Percentiles rank a stretch among this genome's conserved stretches.
These are phyloP conservation scores for Colletotrichum lindemuthianum DNA, from an alignment of 2,329 filamentous ascomycete genomes.

Conservation along the genomic window DNA sequence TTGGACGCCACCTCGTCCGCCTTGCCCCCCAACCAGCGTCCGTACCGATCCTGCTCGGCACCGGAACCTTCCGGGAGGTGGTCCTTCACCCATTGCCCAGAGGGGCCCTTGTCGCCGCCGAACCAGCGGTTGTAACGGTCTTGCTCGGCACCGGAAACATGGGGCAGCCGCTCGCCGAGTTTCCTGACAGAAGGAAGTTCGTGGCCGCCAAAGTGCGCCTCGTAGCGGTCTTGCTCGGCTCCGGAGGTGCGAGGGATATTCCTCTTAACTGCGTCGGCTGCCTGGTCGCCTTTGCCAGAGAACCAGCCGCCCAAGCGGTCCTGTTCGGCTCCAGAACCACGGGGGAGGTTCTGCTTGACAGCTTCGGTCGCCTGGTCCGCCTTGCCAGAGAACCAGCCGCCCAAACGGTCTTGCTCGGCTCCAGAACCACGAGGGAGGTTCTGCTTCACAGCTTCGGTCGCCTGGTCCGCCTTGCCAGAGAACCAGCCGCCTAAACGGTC, in stretches of 20 bases:
- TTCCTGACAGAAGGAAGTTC: constrained; percentile 17
- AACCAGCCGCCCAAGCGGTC: constrained; percentile 32
- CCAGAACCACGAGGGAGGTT: constrained; percentile 25
- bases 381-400: constrained; percentile 38
- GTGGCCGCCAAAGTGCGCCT: constrained; percentile 38
- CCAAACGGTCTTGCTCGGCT: constrained; percentile 41
- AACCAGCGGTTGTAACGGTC: constrained; percentile 38
- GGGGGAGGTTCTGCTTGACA: neutral
- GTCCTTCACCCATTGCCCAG: constrained; percentile 15
- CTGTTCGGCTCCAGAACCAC: constrained; percentile 28
- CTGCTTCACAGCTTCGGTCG: constrained; percentile 30
- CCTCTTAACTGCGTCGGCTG: constrained; percentile 27
- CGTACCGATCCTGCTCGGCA: constrained; percentile 39
- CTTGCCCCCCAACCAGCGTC: constrained; percentile 22
- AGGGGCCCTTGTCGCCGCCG: constrained; percentile 31
- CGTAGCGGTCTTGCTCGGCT: constrained; percentile 41
- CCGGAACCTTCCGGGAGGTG: constrained; percentile 30
- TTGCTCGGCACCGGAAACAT: constrained; percentile 34
- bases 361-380: no score
- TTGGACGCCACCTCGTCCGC: constrained; percentile 18
- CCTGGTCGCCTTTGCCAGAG: constrained; percentile 21
- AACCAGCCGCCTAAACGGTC: constrained; percentile 32
- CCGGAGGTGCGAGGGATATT: constrained; percentile 28
- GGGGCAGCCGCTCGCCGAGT: constrained; percentile 23
- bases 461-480: constrained; percentile 22